A percentile compares a stretch with the other conserved stretches of the same genome.
Conservation (phyloP, 2,329 filamentous ascomycete genomes). For the Calonectria pseudoreteaudii region DNA sequence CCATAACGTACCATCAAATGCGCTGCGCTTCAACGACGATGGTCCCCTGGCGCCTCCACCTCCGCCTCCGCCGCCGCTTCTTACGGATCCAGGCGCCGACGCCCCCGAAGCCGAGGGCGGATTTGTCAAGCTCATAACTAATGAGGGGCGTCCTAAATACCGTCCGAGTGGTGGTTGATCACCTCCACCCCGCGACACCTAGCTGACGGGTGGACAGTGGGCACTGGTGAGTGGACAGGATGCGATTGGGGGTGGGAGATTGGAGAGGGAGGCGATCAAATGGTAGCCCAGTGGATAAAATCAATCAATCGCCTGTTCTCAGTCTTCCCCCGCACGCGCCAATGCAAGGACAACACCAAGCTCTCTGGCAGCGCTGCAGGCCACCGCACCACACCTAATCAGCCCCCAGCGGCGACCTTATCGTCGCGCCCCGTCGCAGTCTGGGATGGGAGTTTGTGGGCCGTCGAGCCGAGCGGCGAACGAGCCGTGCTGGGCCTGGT, state of each 20-base stretch:
- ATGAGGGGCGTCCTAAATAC: constrained; percentile 17
- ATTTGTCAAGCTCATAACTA: constrained; percentile 65
- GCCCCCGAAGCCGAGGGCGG: constrained; percentile 63
- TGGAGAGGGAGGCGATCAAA: constrained; percentile 15
- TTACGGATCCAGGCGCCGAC: constrained; percentile 61
- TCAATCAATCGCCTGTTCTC: constrained; percentile 21
- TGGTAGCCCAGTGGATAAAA: constrained; percentile 24
- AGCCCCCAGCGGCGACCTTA: background rate
- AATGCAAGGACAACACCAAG: constrained; percentile 23
- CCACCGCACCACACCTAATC: constrained; percentile 13
- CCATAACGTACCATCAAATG: constrained; percentile 68
- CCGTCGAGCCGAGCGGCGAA: constrained; percentile 10
- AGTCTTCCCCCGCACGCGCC: constrained; percentile 20
- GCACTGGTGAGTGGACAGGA: constrained; percentile 20
- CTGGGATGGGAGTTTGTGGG: background rate
- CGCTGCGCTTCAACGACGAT: constrained; percentile 65
- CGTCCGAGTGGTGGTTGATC: constrained; percentile 9
- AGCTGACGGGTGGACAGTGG: constrained; percentile 22
- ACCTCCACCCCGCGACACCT: constrained; percentile 2
- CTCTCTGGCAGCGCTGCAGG: constrained; percentile 4
- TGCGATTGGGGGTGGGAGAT: constrained; percentile 20
- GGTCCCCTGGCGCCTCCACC: constrained; percentile 38
- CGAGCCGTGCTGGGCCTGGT: background rate
- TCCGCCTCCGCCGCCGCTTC: constrained; percentile 51
- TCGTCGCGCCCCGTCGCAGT: constrained; percentile 7